Conservation (phyloP, 106 monocot species). For the Iris macrosiphon region DNA sequence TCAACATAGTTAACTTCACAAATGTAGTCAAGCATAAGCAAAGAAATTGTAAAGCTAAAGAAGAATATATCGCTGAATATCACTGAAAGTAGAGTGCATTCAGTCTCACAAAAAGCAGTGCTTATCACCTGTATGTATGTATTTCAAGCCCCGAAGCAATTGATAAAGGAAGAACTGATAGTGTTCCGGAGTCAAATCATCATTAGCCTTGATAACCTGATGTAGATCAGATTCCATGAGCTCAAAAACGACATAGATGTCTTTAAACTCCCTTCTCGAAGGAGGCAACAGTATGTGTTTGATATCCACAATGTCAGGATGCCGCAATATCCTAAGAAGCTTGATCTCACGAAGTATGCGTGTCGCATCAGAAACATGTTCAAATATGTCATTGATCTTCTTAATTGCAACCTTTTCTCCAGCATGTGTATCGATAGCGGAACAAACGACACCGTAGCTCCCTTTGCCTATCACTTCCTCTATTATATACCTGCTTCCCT, state of each 20-base stretch:
- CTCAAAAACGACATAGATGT: slow-evolving; percentile 78
- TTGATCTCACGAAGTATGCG: slow-evolving; percentile 79
- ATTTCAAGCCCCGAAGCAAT: slow-evolving; percentile 64
- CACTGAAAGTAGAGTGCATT: too few species aligned
- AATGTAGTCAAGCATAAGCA: too few species aligned
- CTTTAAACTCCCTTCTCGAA: slow-evolving; percentile 66
- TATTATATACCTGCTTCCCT: slow-evolving; percentile 59
- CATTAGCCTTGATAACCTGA: slow-evolving; percentile 77
- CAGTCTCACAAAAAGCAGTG: too few species aligned
- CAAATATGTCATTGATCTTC: slow-evolving; percentile 74
- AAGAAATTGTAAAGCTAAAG: too few species aligned
- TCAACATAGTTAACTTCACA: too few species aligned
- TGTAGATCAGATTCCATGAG: slow-evolving; percentile 80
- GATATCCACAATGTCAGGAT: slow-evolving; percentile 78
- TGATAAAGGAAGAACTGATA: slow-evolving; percentile 81
- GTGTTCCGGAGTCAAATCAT: slow-evolving; percentile 67
- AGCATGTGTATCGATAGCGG: slow-evolving; percentile 53
- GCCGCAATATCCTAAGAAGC: slow-evolving; percentile 62
- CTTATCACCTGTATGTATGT: slow-evolving; percentile 63
- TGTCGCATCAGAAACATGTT: slow-evolving; percentile 73
- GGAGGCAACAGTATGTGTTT: slow-evolving; percentile 68
- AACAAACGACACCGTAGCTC: slow-evolving; percentile 79
- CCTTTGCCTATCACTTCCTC: slow-evolving; percentile 80
- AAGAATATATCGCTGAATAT: too few species aligned
- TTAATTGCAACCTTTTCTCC: slow-evolving; percentile 80